Percentiles rank a stretch among this genome's conserved stretches.
Conservation (phyloP, 495 filamentous ascomycete genomes). For the Glutinoglossum americanum region DNA sequence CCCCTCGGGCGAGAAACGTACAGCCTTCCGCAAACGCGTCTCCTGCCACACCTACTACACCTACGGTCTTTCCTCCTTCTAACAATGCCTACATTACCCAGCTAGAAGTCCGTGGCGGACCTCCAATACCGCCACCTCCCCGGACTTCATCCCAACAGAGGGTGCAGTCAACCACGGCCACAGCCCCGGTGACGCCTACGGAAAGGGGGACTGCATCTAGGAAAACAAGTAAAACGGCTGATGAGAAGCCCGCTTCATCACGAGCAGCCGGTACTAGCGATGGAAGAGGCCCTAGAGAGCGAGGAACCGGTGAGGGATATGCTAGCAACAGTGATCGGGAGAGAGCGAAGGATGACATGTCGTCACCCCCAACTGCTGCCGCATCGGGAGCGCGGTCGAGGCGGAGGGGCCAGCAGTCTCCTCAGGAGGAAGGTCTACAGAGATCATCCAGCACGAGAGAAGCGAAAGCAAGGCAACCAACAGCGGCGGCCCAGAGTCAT, state of each 20-base stretch:
- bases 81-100: not conserved
- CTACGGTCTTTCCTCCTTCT: not conserved
- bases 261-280: not conserved
- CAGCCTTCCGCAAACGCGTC: not conserved
- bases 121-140: slow-evolving; percentile 6
- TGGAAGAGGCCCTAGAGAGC: not conserved
- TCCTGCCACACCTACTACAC: not conserved
- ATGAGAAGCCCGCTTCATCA: slow-evolving; percentile 5
- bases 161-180: not conserved
- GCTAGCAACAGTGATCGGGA: not conserved
- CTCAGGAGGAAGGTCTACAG: slow-evolving; percentile 28
- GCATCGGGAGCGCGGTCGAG: slow-evolving; percentile 11
- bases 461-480: slow-evolving; percentile 18
- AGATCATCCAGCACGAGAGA: slow-evolving; percentile 26
- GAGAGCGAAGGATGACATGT: not conserved
- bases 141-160: slow-evolving; percentile 6
- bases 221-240: not conserved
- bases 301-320: not conserved
- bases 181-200: not conserved
- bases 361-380: not conserved
- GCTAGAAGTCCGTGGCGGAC: slow-evolving; percentile 1
- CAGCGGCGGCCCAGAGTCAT: not conserved
- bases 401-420: slow-evolving; percentile 13
- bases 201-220: not conserved
- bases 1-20: not conserved